Conservation (phyloP, 306 rosid species). For the Cucurbita argyrosperma region DNA sequence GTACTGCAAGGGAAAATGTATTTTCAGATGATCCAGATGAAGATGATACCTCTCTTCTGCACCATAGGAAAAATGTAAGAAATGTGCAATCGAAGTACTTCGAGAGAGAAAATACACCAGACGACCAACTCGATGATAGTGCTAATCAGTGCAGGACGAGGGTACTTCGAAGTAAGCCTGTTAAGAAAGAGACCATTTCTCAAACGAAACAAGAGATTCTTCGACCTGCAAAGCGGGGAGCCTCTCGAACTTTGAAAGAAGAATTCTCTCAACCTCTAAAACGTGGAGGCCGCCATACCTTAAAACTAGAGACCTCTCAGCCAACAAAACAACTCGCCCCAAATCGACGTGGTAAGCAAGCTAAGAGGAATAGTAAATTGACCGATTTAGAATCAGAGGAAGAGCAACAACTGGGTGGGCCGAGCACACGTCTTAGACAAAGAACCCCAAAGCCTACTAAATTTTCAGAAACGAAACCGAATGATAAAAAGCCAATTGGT, state of each 20-base stretch:
- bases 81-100: conserved; percentile 38
- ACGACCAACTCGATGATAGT: conserved; percentile 22
- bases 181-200: conserved; percentile 26
- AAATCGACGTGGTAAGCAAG: conserved; percentile 23
- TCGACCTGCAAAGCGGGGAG: conserved; percentile 10
- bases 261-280: conserved; percentile 26
- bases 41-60: conserved; percentile 20
- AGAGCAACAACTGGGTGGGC: conserved; percentile 61
- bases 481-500: conserved; percentile 32
- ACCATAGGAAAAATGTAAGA: conserved; percentile 26
- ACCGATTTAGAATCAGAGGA: conserved; percentile 33
- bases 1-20: conserved; percentile 11
- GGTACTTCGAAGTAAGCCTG: conserved; percentile 42
- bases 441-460: conserved; percentile 36
- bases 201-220: conserved; percentile 26
- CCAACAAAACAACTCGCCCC: conserved; percentile 29
- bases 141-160: conserved; percentile 32
- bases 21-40: conserved; percentile 21
- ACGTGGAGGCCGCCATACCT: conserved; percentile 20
- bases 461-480: conserved; percentile 31
- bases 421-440: conserved; percentile 84
- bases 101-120: conserved; percentile 33
- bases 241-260: conserved; percentile 22
- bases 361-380: conserved; percentile 17
- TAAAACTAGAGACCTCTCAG: conserved; percentile 31